Base-by-base conservation (phyloP, 176 grass and related monocot species). In the Pontederia paniculata region DNA sequence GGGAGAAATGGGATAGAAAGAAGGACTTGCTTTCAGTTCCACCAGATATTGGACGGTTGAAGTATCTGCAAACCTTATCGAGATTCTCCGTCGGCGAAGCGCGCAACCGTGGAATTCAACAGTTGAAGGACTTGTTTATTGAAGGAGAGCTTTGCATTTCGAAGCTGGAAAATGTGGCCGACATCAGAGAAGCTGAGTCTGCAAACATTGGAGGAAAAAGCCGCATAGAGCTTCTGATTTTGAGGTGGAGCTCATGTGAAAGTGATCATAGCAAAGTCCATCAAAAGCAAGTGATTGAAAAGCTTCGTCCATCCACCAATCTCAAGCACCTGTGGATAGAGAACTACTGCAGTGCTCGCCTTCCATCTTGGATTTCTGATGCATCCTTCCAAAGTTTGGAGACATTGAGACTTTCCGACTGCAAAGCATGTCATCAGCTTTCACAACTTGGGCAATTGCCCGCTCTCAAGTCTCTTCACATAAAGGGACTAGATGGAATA, bases 251-350 rank as follows among this genome's bases (percentile, higher is more conserved):
- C 21, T 8, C 4, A 13, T 12, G 44, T 18, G 45, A 17, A 47
- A 16, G 5, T 9, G 47, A 42, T 25, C n/a, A n/a, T n/a, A 1
- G 47, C 60, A 62, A 10, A 42, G 16, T 22, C 10, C 13, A 14
- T 59, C 25, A 7, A 14, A 18, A 47, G 55, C 44, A 70, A 37
- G 68, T 78, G n/a, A 58, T 73, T 22, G 45, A 41, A 18, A 8
- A 58, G 13, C 61, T 78, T 42, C 5, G 15, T 15, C 76, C 76
- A 3, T 13, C 45, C 15, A 44, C 55, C 41, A 63, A 12, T 44
- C 62, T 73, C 48, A 73, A 66, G 48, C 21, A 57, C 48, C 42
- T 78, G 45, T 37, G 45, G 52, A 67, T 78, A 66, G 76, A 78
- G 28, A 63, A 70, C 45, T 78, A 72, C 12, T 45, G 25, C 11